Evolutionary conservation across 805 yeast species (phyloP).

Genomic region (Monosporozyma yasuniensis): DNA sequence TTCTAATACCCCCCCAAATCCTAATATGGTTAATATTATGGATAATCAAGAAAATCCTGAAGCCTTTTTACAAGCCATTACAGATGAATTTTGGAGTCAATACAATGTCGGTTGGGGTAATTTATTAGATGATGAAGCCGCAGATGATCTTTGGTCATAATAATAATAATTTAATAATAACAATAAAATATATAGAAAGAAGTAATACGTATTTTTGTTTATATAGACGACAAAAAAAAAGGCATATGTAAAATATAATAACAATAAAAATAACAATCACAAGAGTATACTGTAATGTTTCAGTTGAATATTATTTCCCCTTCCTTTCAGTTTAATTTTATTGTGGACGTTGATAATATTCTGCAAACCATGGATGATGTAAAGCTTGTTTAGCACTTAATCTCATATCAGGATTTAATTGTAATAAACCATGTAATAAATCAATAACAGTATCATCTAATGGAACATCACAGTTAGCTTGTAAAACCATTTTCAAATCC

Average conservation of each 20-base stretch:
- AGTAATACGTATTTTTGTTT: neutral
- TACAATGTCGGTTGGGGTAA: constrained; percentile 16
- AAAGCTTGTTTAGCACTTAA: constrained; percentile 45
- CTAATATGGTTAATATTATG: neutral
- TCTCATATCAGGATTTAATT: constrained; percentile 45
- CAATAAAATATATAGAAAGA: neutral
- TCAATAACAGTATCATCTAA: constrained; percentile 26
- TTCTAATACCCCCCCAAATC: neutral
- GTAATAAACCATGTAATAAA: constrained; percentile 33
- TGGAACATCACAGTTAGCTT: constrained; percentile 20
- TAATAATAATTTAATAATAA: neutral
- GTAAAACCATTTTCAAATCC: constrained; percentile 38
- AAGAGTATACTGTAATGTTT: neutral
- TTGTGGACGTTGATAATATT: constrained; percentile 22
- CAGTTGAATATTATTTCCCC: neutral
- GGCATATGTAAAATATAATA: neutral
- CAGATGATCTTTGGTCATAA: neutral
- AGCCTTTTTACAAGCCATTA: constrained; percentile 9
- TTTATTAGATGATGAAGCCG: constrained; percentile 3
- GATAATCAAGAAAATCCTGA: neutral
- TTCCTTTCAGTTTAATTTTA: neutral
- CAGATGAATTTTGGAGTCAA: constrained; percentile 16
- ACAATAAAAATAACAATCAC: neutral
- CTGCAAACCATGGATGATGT: constrained; percentile 35
- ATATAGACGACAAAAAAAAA: neutral